These are phyloP conservation scores for Crucihimalaya himalaica DNA, from an alignment of 345 rosid species.

Conservation along the genomic window DNA sequence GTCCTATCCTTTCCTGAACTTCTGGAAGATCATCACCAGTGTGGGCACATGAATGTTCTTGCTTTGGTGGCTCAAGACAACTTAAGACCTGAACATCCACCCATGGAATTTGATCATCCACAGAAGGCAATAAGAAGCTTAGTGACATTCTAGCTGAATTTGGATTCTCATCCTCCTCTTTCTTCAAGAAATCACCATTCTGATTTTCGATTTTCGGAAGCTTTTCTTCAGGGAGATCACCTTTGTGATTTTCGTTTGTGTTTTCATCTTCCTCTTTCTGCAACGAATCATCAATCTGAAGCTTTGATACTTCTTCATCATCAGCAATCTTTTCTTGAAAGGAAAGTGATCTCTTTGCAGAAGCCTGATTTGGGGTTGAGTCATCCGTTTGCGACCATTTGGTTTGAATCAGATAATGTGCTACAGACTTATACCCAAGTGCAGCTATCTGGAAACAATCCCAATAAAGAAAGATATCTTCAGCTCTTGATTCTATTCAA, in stretches of 20 bases:
- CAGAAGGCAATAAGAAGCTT: constrained; percentile 27
- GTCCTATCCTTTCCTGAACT: not conserved
- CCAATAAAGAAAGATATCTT: constrained; percentile 19
- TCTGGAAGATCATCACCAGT: constrained; percentile 2
- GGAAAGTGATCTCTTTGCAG: constrained; percentile 69
- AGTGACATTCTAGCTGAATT: constrained; percentile 20
- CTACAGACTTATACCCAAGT: constrained; percentile 87
- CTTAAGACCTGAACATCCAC: constrained; percentile 4
- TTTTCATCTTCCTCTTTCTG: constrained; percentile 30
- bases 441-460: constrained; percentile 50
- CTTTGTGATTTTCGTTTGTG: not conserved
- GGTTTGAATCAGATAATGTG: constrained; percentile 87
- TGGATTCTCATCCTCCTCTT: constrained; percentile 24
- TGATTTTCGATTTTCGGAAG: not conserved
- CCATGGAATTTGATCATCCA: not conserved
- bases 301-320: constrained; percentile 14
- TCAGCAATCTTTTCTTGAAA: constrained; percentile 41
- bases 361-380: constrained; percentile 40
- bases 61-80: not conserved
- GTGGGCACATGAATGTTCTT: not conserved
- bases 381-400: constrained; percentile 37
- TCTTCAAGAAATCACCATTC: constrained; percentile 6
- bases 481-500: constrained; percentile 10
- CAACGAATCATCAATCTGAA: constrained; percentile 1
- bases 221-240: constrained; percentile 3